Evolutionary conservation across 2,329 filamentous ascomycete genomes (phyloP).

Genomic region (Fusarium siculi): DNA sequence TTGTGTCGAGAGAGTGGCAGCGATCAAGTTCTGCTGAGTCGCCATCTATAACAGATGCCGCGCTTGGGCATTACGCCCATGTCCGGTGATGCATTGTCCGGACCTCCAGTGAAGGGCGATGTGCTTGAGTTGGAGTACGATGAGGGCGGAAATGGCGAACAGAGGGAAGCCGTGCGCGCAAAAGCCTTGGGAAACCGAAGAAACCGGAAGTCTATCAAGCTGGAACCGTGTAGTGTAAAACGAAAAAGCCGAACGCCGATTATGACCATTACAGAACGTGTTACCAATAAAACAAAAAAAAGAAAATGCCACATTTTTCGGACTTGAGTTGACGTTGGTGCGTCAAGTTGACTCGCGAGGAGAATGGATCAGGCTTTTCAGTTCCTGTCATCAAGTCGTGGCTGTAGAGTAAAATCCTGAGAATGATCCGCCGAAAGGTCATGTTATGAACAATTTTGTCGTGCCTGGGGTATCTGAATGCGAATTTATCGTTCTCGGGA

Average conservation of each 20-base stretch:
- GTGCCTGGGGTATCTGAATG: constrained; percentile 55
- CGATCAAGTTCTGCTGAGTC: constrained; percentile 1
- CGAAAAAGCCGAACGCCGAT: constrained; percentile 45
- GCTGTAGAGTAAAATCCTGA: constrained; percentile 37
- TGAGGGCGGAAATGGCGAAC: not conserved
- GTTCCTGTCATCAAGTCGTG: constrained; percentile 26
- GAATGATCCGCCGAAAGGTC: constrained; percentile 45
- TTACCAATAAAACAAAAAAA: constrained; percentile 42
- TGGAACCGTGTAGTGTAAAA: constrained; percentile 41
- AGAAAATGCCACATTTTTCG: constrained; percentile 19
- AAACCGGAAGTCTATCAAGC: constrained; percentile 43
- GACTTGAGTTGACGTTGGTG: not conserved
- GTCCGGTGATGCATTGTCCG: not conserved
- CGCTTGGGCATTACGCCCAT: not conserved
- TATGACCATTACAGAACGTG: constrained; percentile 50
- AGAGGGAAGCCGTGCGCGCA: not conserved
- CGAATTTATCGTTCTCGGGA: constrained; percentile 49
- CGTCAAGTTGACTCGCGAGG: not conserved
- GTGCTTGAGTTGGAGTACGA: not conserved
- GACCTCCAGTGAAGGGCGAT: not conserved
- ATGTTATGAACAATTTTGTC: constrained; percentile 49
- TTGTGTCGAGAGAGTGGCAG: constrained; percentile 24
- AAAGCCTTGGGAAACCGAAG: constrained; percentile 29
- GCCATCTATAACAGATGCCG: constrained; percentile 22
- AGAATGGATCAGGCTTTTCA: not conserved